A percentile compares a stretch with the other conserved stretches of the same genome.
phyloP scores from a whole-genome alignment of 1,284 basidiomycete genomes.

The Cryptococcus sp. region DNA sequence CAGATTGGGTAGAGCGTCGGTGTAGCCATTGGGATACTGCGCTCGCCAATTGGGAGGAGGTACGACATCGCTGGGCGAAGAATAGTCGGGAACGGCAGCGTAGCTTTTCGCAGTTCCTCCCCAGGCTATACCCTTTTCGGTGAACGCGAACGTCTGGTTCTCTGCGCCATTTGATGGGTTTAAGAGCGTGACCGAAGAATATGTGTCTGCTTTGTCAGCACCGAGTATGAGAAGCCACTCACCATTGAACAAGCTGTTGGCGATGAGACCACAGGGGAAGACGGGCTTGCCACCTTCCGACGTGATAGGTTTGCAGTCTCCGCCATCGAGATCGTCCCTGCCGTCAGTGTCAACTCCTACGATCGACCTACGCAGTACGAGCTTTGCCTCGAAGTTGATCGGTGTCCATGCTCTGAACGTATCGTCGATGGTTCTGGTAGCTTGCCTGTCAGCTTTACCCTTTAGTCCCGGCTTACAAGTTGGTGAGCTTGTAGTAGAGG shows the following conservation, averaged over 20 bases:
- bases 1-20: conserved; percentile 68
- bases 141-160: conserved; percentile 65
- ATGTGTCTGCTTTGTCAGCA: conserved; percentile 62
- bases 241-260: conserved; percentile 98
- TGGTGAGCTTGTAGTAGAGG: conserved; percentile 93
- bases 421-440: conserved; percentile 97
- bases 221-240: conserved; percentile 27
- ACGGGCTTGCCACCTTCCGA: conserved; percentile 55
- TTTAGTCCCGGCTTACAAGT: conserved; percentile 52
- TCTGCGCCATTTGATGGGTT: conserved; percentile 52
- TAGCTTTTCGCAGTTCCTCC: conserved; percentile 90
- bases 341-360: background rate
- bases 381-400: conserved; percentile 76
- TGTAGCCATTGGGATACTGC: conserved; percentile 72
- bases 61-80: conserved; percentile 57
- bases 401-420: conserved; percentile 85
- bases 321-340: conserved; percentile 55
- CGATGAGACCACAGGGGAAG: conserved; percentile 96
- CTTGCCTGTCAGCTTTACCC: conserved; percentile 13
- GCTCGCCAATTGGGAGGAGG: conserved; percentile 89
- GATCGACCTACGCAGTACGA: conserved; percentile 26
- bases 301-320: conserved; percentile 87
- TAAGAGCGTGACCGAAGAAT: conserved; percentile 58
- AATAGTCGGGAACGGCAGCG: conserved; percentile 53
- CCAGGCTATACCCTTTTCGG: conserved; percentile 83